These are phyloP conservation scores for Zasmidium citrigriseum DNA, from an alignment of 2,329 filamentous ascomycete species.

Conservation along the genomic window DNA sequence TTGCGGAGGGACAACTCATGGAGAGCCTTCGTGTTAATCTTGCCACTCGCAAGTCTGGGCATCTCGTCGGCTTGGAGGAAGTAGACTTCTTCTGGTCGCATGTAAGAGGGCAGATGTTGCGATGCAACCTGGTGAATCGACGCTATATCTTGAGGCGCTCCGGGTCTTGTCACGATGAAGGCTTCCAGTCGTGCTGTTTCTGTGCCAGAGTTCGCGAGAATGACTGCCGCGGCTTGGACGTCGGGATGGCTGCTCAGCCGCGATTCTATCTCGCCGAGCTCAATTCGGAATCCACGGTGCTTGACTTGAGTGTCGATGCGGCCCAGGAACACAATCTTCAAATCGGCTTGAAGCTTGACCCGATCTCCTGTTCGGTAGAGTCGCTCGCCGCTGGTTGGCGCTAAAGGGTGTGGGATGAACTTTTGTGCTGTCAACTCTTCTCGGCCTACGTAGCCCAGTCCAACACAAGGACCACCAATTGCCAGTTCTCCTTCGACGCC, in stretches of 20 bases:
- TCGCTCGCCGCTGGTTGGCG: slow-evolving; percentile 13
- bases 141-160: slow-evolving; percentile 15
- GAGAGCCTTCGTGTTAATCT: slow-evolving; percentile 28
- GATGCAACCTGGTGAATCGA: slow-evolving; percentile 21
- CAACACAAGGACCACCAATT: slow-evolving; percentile 26
- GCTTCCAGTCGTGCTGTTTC: slow-evolving; percentile 25
- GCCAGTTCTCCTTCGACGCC: slow-evolving; percentile 24
- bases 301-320: slow-evolving; percentile 87
- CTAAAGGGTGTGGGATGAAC: slow-evolving; percentile 26
- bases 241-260: slow-evolving; percentile 71
- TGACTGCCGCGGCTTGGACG: slow-evolving; percentile 57
- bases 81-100: slow-evolving; percentile 26
- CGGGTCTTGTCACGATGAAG: slow-evolving; percentile 23
- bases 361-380: slow-evolving; percentile 27
- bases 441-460: slow-evolving; percentile 24
- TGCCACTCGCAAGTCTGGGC: slow-evolving; percentile 27
- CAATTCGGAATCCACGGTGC: slow-evolving; percentile 89
- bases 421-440: slow-evolving; percentile 25
- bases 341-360: slow-evolving; percentile 21
- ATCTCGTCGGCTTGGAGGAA: slow-evolving; percentile 24
- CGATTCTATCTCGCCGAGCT: slow-evolving; percentile 86
- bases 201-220: slow-evolving; percentile 23
- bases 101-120: slow-evolving; percentile 26
- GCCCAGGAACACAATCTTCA: slow-evolving; percentile 59
- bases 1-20: slow-evolving; percentile 23